Conservation (phyloP, 2,329 filamentous ascomycete genomes). For the Hortaea werneckii region DNA sequence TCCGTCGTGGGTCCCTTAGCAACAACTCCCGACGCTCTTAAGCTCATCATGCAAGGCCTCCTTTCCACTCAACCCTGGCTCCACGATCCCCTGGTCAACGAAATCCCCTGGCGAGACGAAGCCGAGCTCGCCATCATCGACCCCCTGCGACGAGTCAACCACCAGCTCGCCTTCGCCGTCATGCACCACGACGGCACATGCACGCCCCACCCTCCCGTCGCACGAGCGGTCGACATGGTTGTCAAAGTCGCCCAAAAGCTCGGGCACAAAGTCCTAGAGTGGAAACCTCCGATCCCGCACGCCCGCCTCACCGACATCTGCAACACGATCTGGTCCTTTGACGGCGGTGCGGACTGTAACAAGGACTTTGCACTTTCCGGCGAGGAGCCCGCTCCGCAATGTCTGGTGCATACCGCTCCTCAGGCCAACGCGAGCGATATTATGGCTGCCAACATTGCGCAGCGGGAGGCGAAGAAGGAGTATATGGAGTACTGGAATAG, state of each 20-base stretch:
- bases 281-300: slow-evolving; percentile 45
- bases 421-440: slow-evolving; percentile 35
- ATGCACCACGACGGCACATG: slow-evolving; percentile 43
- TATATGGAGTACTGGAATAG: slow-evolving; percentile 58
- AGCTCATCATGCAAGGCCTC: slow-evolving; percentile 46
- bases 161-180: slow-evolving; percentile 45
- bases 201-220: slow-evolving; percentile 47
- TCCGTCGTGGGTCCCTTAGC: slow-evolving; percentile 56
- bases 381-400: slow-evolving; percentile 40
- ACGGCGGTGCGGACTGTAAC: slow-evolving; percentile 44
- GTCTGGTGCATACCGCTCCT: slow-evolving; percentile 28
- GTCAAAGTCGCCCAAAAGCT: slow-evolving; percentile 39
- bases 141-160: slow-evolving; percentile 13
- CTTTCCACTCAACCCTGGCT: slow-evolving; percentile 54
- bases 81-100: slow-evolving; percentile 53
- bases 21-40: slow-evolving; percentile 44
- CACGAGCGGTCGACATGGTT: slow-evolving; percentile 43
- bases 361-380: slow-evolving; percentile 44
- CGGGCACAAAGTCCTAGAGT: slow-evolving; percentile 50
- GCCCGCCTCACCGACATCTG: slow-evolving; percentile 25
- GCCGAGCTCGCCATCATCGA: slow-evolving; percentile 29
- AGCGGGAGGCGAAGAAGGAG: slow-evolving; percentile 45
- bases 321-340: slow-evolving; percentile 32
- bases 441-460: slow-evolving; percentile 41
- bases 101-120: slow-evolving; percentile 54